These are phyloP conservation scores for Penicillium turbatum DNA, from an alignment of 495 filamentous ascomycete genomes.

Conservation along the genomic window DNA sequence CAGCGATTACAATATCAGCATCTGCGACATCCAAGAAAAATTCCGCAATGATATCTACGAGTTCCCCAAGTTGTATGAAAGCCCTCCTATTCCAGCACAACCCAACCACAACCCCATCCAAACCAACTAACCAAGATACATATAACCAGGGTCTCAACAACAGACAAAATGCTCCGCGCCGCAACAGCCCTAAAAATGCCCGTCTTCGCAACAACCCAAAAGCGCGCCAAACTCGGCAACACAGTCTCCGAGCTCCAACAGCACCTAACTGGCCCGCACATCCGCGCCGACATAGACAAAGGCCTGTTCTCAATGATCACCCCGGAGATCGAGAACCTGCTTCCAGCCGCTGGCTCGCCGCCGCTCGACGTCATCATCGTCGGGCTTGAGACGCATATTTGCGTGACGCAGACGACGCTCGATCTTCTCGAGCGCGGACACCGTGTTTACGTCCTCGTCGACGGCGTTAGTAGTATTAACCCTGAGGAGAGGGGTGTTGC, in stretches of 20 bases:
- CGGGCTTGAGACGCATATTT: slow-evolving; percentile 93
- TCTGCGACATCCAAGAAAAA: slow-evolving; percentile 95
- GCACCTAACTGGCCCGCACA: slow-evolving; percentile 36
- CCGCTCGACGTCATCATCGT: slow-evolving; percentile 47
- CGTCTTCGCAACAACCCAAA: slow-evolving; percentile 81
- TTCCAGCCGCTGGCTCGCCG: slow-evolving; percentile 20
- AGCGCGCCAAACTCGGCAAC: slow-evolving; percentile 65
- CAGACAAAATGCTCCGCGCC: slow-evolving; percentile 41
- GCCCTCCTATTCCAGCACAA: background rate
- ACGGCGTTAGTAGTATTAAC: slow-evolving; percentile 86
- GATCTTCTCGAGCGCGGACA: slow-evolving; percentile 73
- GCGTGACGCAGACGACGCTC: slow-evolving; percentile 85
- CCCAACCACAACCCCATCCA: background rate
- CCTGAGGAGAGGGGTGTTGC: slow-evolving; percentile 75
- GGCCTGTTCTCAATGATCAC: slow-evolving; percentile 83
- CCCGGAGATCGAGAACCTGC: slow-evolving; percentile 37
- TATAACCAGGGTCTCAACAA: slow-evolving; percentile 29
- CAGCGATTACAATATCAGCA: slow-evolving; percentile 45
- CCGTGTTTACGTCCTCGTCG: slow-evolving; percentile 82
- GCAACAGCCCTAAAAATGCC: slow-evolving; percentile 67
- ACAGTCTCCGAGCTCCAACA: slow-evolving; percentile 65
- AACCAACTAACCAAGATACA: background rate
- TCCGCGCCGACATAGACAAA: slow-evolving; percentile 68
- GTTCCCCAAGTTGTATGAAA: slow-evolving; percentile 68
- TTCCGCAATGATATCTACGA: slow-evolving; percentile 79